A percentile compares a stretch with the other conserved stretches of the same genome.
phyloP scores from a whole-genome alignment of 2,329 filamentous ascomycete species.

The Juglanconis oblonga region DNA sequence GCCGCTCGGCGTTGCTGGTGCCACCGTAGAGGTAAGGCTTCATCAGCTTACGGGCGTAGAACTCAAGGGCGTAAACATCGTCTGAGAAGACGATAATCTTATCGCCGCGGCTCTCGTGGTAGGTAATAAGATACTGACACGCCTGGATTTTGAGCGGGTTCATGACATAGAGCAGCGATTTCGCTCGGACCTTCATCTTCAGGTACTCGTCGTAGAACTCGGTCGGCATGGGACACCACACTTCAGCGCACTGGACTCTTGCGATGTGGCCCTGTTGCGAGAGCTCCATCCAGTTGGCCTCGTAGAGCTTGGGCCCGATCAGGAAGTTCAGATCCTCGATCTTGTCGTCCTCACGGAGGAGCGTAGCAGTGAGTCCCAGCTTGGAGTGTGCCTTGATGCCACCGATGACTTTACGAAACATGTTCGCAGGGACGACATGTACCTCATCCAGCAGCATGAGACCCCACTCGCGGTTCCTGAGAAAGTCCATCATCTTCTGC shows the following conservation, averaged over 20 bases:
- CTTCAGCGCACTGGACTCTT: constrained; percentile 94
- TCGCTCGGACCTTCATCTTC: constrained; percentile 54
- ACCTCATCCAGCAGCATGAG: constrained; percentile 97
- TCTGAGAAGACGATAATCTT: constrained; percentile 99
- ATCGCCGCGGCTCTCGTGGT: constrained; percentile 90
- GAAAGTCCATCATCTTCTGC: constrained; percentile 96
- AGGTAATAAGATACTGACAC: constrained; percentile 97
- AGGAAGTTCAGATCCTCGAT: constrained; percentile 96
- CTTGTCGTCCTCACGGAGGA: constrained; percentile 96
- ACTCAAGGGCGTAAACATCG: constrained; percentile 87
- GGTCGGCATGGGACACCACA: constrained; percentile 99
- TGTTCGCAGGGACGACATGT: constrained; percentile 93
- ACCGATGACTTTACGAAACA: constrained; percentile 91
- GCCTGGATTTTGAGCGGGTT: constrained; percentile 97
- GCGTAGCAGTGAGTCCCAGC: constrained; percentile 86
- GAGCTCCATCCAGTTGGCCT: constrained; percentile 99
- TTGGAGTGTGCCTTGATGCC: constrained; percentile 95
- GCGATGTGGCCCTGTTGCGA: constrained; percentile 97
- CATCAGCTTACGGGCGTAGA: constrained; percentile 77
- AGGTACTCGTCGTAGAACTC: constrained; percentile 98
- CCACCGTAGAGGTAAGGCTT: constrained; percentile 92
- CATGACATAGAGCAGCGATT: constrained; percentile 78
- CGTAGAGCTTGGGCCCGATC: constrained; percentile 95
- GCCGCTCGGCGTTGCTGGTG: constrained; percentile 80
- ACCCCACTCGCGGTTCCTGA: constrained; percentile 88